A percentile compares a stretch with the other conserved stretches of the same genome.
Conservation (phyloP, 1,284 basidiomycete species). For the Earliella scabrosa region DNA sequence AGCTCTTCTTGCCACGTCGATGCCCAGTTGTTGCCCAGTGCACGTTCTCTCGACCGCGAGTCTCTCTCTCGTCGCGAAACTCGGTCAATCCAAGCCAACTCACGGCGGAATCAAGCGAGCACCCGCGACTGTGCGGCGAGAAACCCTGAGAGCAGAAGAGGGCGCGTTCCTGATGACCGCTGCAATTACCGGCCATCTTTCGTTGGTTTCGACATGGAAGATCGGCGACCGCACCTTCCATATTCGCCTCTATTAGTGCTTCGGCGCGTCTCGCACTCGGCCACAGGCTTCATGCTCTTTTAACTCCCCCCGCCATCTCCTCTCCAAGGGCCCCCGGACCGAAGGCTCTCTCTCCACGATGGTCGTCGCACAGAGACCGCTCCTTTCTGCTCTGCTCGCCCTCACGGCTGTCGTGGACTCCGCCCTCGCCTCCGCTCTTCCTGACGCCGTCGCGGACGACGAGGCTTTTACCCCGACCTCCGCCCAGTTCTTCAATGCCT, state of each 20-base stretch:
- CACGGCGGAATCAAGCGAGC: no score
- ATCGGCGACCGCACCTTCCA: not conserved
- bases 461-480: slow-evolving; percentile 48
- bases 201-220: slow-evolving; percentile 9
- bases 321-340: not conserved
- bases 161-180: slow-evolving; percentile 7
- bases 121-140: no score
- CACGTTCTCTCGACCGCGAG: no score
- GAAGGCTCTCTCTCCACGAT: slow-evolving; percentile 3
- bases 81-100: no score
- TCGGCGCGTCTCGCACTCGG: not conserved
- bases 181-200: slow-evolving; percentile 8
- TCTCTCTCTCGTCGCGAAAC: no score
- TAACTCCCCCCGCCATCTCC: not conserved
- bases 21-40: no score
- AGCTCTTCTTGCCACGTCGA: no score
- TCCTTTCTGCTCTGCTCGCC: slow-evolving; percentile 3
- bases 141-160: not conserved
- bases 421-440: not conserved
- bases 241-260: not conserved
- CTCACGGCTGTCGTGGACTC: not conserved
- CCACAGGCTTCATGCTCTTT: not conserved
- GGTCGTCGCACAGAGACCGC: not conserved
- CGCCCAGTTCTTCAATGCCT: slow-evolving; percentile 49
- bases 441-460: slow-evolving; percentile 53